Base-by-base conservation (phyloP, 2,329 filamentous ascomycete species). In the Aspergillus versicolor region DNA sequence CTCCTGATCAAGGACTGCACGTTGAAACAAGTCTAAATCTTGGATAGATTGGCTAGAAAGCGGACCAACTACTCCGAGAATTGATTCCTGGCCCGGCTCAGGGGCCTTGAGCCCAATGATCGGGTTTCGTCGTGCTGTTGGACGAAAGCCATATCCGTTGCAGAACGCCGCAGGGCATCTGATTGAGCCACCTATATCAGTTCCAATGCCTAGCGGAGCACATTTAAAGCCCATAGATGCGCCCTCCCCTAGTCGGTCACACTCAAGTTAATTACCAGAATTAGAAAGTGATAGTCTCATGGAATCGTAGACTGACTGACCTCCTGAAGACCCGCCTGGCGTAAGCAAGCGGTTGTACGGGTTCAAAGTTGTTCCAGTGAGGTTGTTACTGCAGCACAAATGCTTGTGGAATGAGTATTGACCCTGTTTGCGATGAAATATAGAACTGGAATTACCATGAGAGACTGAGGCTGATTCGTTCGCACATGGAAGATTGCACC, bases 151-250 rank as follows among this genome's bases (percentile, higher is more conserved):
- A 58, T 77, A 81, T 2, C 70, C 67, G 24, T 78, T 77, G 27
- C 74, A 77, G 57, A 78, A 79, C 0, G 74, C 74, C 1, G 79
- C 77, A 0, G 78, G 79, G 4, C 70, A 69, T 7, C 79, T 71
- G 24, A 81, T 75, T 6, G 75, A 78, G 3, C 79, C 79, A 0
- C 77, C 79, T 15, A 81, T 79, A 55, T 81, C 79, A 5, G 75
- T 77, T 2, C 79, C 79, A 19, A 81, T 65, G 4, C 77, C 78
- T 30, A 80, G 58, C 1, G 71, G 68, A 4, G 75, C 74, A 32
- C 76, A 77, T 42, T 71, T 68, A 30, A 79, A 74, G 2, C 73
- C 75, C 41, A 75, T 66, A 2, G 76, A 72, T 6, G 74, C 75
- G 2, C 75, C 76, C 51, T 80, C 78, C 8, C 76, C 27, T 30